Percentiles rank a stretch among this genome's conserved stretches.
Evolutionary conservation across 1,284 basidiomycete species (phyloP).

Genomic region (Flammula alnicola): DNA sequence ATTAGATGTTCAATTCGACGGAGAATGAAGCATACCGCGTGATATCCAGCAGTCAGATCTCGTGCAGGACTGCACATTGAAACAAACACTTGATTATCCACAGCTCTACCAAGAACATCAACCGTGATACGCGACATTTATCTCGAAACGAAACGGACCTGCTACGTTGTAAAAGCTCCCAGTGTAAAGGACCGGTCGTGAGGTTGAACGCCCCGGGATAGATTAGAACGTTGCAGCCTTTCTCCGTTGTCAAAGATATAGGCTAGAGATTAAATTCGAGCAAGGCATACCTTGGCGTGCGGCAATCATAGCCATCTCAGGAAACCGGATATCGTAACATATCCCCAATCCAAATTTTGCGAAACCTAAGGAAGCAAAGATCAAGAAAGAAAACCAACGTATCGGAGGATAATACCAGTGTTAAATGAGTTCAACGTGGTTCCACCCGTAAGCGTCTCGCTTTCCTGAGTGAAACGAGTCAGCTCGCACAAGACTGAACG

Average conservation of each 20-base stretch:
- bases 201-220: conserved; percentile 92
- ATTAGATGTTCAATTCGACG: conserved; percentile 3
- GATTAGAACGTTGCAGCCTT: conserved; percentile 88
- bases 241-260: background rate
- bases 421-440: conserved; percentile 83
- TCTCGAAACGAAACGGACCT: conserved; percentile 53
- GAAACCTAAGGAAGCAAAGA: conserved; percentile 57
- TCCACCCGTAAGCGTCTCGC: conserved; percentile 89
- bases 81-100: conserved; percentile 96
- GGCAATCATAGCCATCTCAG: conserved; percentile 91
- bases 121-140: background rate
- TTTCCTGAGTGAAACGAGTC: conserved; percentile 71
- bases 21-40: conserved; percentile 68
- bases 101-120: conserved; percentile 59
- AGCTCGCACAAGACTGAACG: background rate
- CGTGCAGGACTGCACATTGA: conserved; percentile 96
- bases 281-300: conserved; percentile 73
- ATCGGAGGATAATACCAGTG: conserved; percentile 64
- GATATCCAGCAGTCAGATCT: conserved; percentile 80
- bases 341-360: conserved; percentile 91
- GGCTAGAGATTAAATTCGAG: conserved; percentile 11
- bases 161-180: conserved; percentile 90
- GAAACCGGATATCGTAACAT: conserved; percentile 94
- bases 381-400: background rate
- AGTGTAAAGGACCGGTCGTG: conserved; percentile 96